Evolutionary conservation across 495 filamentous ascomycete species (phyloP).

Genomic region (Podospora fimiseda): DNA sequence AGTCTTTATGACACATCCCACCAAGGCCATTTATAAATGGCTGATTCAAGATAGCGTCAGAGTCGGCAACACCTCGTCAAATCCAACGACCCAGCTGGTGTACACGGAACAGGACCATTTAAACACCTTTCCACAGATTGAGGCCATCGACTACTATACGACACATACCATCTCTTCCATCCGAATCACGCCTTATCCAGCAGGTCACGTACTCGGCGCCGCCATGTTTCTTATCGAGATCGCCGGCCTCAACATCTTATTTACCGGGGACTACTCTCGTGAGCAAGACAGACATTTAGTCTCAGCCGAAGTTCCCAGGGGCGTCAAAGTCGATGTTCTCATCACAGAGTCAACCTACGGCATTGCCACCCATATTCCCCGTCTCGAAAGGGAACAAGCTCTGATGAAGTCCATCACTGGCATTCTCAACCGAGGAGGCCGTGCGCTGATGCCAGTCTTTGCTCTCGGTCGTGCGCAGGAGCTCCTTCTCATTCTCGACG

Average conservation of each 20-base stretch:
- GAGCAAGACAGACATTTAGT: slow-evolving; percentile 93
- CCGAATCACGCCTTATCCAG: slow-evolving; percentile 91
- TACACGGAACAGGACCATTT: slow-evolving; percentile 94
- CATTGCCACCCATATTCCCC: slow-evolving; percentile 82
- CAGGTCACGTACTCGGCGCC: slow-evolving; percentile 94
- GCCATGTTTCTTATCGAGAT: slow-evolving; percentile 98
- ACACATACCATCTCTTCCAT: slow-evolving; percentile 95
- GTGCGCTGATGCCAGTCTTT: slow-evolving; percentile 92
- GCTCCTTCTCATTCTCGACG: slow-evolving; percentile 86
- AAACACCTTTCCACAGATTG: slow-evolving; percentile 84
- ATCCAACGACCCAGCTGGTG: slow-evolving; percentile 64
- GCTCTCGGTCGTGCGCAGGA: slow-evolving; percentile 92
- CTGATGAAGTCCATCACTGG: slow-evolving; percentile 92
- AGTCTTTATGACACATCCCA: slow-evolving; percentile 98
- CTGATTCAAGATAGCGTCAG: slow-evolving; percentile 93
- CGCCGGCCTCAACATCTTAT: slow-evolving; percentile 89
- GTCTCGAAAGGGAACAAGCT: slow-evolving; percentile 80
- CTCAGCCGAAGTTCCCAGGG: slow-evolving; percentile 77
- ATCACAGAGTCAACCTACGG: slow-evolving; percentile 98
- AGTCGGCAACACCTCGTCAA: slow-evolving; percentile 73
- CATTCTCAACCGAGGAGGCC: slow-evolving; percentile 82
- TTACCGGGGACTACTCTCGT: slow-evolving; percentile 94
- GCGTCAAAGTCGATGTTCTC: slow-evolving; percentile 84
- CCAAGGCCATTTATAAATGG: slow-evolving; percentile 99
- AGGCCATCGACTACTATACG: slow-evolving; percentile 96